These are phyloP conservation scores for Sextonia rubra DNA, from an alignment of 164 flowering plant genomes.

Conservation along the genomic window DNA sequence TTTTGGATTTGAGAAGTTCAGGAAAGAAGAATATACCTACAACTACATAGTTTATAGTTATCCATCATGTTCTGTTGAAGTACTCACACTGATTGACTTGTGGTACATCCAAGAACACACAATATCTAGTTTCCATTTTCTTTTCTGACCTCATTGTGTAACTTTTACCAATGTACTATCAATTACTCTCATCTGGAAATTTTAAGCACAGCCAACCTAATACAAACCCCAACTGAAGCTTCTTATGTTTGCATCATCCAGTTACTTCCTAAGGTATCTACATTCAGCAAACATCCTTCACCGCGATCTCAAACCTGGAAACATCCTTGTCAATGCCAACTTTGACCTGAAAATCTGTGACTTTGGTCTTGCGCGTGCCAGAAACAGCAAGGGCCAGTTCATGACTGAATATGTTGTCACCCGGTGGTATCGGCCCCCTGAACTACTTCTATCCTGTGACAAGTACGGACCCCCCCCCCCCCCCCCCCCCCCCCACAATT, in stretches of 20 bases:
- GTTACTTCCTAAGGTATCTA: slow-evolving; percentile 81
- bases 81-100: no score
- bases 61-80: no score
- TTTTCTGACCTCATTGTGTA: no score
- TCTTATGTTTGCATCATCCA: slow-evolving; percentile 15
- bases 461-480: slow-evolving; percentile 87
- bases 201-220: not conserved
- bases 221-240: not conserved
- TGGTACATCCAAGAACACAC: no score
- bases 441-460: slow-evolving; percentile 89
- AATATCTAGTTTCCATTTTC: no score
- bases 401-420: slow-evolving; percentile 98
- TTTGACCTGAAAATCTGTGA: slow-evolving; percentile 94
- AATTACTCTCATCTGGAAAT: no score
- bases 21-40: no score
- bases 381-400: slow-evolving; percentile 71
- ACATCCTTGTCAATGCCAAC: slow-evolving; percentile 83
- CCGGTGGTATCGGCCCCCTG: slow-evolving; percentile 97
- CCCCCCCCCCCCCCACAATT: no score
- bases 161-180: no score
- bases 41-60: no score
- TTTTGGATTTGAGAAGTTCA: no score
- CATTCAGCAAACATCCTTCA: slow-evolving; percentile 96
- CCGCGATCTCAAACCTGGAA: slow-evolving; percentile 93
- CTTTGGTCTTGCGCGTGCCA: slow-evolving; percentile 88